A percentile compares a stretch with the other conserved stretches of the same genome.
Conservation (phyloP, 1,284 basidiomycete genomes). For the Stygiomarasmius scandens region DNA sequence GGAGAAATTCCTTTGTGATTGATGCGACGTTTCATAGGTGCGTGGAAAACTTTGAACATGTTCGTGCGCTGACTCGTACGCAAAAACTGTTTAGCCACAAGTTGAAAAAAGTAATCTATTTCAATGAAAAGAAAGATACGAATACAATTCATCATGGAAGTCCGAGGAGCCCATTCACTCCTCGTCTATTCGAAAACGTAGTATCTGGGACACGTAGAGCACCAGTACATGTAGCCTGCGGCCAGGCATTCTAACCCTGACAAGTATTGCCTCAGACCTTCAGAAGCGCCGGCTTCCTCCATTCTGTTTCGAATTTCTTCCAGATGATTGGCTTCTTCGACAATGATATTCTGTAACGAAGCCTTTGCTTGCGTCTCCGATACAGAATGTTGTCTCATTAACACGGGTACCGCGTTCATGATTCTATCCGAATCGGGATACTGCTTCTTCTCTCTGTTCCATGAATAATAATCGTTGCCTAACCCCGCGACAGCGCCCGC, state of each 20-base stretch:
- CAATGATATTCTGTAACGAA: conserved; percentile 21
- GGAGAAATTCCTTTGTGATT: too few relatives aligned
- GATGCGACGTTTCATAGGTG: too few relatives aligned
- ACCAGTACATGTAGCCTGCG: conserved; percentile 26
- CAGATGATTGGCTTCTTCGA: conserved; percentile 20
- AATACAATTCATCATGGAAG: too few relatives aligned
- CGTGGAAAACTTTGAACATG: too few relatives aligned
- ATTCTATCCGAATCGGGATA: conserved; percentile 18
- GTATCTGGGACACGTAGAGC: conserved; percentile 24
- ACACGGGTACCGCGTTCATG: conserved; percentile 22
- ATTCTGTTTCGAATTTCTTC: conserved; percentile 5
- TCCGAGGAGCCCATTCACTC: too few relatives aligned
- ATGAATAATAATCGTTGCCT: conserved; percentile 28
- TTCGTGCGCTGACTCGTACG: too few relatives aligned
- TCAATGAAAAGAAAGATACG: too few relatives aligned
- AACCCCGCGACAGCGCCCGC: conserved; percentile 24
- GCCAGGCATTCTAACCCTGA: conserved; percentile 20
- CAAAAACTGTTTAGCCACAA: too few relatives aligned
- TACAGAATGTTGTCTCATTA: conserved; percentile 23
- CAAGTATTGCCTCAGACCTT: conserved; percentile 16
- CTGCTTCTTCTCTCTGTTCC: conserved; percentile 24
- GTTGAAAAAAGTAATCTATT: too few relatives aligned
- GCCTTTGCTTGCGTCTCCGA: conserved; percentile 16
- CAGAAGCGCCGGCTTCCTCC: too few relatives aligned
- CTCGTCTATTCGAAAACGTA: too few relatives aligned